Base-by-base conservation (phyloP, 1,284 basidiomycete genomes). In the Paramarasmius palmivorus region DNA sequence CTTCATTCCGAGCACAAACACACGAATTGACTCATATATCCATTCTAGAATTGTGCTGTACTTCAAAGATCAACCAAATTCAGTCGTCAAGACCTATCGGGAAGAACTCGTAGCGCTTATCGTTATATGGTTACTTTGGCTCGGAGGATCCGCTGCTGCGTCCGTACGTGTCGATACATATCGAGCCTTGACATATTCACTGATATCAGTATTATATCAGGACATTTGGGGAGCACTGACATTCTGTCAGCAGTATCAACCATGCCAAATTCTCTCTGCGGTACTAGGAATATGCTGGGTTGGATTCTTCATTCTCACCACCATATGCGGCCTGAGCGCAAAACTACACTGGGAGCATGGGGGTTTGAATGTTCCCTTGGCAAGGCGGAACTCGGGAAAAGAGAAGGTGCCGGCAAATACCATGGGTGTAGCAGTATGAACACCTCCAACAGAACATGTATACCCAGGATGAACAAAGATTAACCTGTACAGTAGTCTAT, bases 221-320 rank as follows among this genome's bases (percentile, higher is more conserved):
- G 32, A 29, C 25, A 29, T 46, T 5, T 46, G 44, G 44, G 44
- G 9, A 3, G 25, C 14, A 3, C 8, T 46, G 12, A 15, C 25
- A 4, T 32, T 29, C 9, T 46, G 44, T 15, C 44, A 46, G 25
- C 44, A 46, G n/a, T 46, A 26, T 25, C 44, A 46, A 29, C 23
- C 44, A 4, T 46, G 44, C 32, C 44, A 46, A 15, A 25, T 46
- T 29, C 44, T 46, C 12, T 46, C 44, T n/a, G 44, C 44, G 14
- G 14, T 46, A 4, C 9, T 46, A 1, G 44, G 44, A 26, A 29
- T 46, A 1, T 46, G 44, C 32, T 46, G 44, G 44, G 32, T 26
- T 9, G 25, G 22, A n/a, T 46, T 46, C 32, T 2, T 32, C 4
- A 9, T 32, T 4, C 25, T 46, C 22, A 29, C 23, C 2, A 29